Percentiles rank a stretch among this genome's conserved stretches.
Conservation (phyloP, 202 grass and related monocot species). For the Schoenoplectus triqueter region DNA sequence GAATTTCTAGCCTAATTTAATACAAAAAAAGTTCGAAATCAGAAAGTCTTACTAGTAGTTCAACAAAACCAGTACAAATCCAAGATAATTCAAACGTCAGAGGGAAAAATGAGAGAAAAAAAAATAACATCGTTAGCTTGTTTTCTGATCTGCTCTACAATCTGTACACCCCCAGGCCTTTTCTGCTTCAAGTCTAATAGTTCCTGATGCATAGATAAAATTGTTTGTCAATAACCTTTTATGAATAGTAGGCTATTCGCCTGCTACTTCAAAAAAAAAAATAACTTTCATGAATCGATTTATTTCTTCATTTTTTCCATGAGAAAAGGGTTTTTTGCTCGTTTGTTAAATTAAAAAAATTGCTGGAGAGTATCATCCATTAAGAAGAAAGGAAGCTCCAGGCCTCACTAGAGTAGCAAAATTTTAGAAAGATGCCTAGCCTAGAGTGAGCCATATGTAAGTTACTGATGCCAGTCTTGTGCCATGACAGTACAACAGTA, state of each 20-base stretch:
- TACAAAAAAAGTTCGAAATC: conserved; percentile 8
- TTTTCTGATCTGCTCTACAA: conserved; percentile 82
- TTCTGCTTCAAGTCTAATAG: conserved; percentile 78
- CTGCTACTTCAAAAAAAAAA: too few species aligned
- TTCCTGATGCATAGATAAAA: conserved; percentile 61
- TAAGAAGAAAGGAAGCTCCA: conserved; percentile 6
- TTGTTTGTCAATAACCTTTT: conserved; percentile 23
- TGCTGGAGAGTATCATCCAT: conserved; percentile 21
- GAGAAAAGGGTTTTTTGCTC: background rate
- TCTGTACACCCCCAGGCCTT: conserved; percentile 50
- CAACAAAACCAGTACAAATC: background rate
- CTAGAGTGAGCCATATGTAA: background rate
- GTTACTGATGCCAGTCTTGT: background rate
- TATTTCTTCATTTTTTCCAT: background rate
- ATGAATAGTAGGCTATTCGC: background rate
- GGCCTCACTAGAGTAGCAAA: background rate
- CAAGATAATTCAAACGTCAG: background rate
- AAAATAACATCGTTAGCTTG: conserved; percentile 89
- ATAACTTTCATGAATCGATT: background rate
- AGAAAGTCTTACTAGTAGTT: conserved; percentile 3
- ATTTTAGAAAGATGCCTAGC: background rate
- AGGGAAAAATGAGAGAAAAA: conserved; percentile 33
- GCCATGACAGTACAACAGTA: background rate
- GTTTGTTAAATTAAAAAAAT: background rate
- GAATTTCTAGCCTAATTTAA: conserved; percentile 71